These are phyloP conservation scores for Hypocrella siamensis DNA, from an alignment of 2,329 filamentous ascomycete genomes.

Conservation along the genomic window DNA sequence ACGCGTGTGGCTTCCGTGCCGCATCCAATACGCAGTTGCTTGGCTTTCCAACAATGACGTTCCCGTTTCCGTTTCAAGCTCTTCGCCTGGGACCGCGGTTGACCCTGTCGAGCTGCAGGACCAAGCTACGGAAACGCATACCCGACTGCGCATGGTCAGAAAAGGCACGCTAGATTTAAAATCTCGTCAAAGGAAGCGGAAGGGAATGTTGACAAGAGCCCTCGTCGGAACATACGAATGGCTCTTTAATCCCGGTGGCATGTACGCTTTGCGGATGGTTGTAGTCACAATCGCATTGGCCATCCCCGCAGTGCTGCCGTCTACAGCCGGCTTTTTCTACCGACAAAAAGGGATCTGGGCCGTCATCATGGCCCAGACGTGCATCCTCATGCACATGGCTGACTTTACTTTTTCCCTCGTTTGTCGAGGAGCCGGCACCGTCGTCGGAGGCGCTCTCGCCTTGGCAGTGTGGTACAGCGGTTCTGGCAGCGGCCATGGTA, in stretches of 20 bases:
- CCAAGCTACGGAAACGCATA: slow-evolving; percentile 17
- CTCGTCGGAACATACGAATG: slow-evolving; percentile 20
- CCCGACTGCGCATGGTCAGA: slow-evolving; percentile 18
- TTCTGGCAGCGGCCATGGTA: slow-evolving; percentile 28
- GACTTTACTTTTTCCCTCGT: slow-evolving; percentile 32
- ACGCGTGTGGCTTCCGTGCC: slow-evolving; percentile 26
- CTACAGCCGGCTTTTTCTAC: slow-evolving; percentile 31
- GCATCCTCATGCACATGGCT: slow-evolving; percentile 30
- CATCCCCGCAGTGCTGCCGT: slow-evolving; percentile 25
- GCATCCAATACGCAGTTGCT: slow-evolving; percentile 19
- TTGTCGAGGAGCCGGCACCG: slow-evolving; percentile 23
- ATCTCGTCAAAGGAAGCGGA: slow-evolving; percentile 1
- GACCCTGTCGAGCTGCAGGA: slow-evolving; percentile 11
- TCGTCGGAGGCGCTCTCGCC: slow-evolving; percentile 29
- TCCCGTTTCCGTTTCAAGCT: slow-evolving; percentile 7
- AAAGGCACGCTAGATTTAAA: slow-evolving; percentile 7
- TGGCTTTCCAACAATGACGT: slow-evolving; percentile 18
- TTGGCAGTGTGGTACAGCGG: slow-evolving; percentile 35
- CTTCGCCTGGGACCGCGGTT: slow-evolving; percentile 5
- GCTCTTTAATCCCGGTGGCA: slow-evolving; percentile 24
- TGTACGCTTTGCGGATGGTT: slow-evolving; percentile 31
- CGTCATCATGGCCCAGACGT: slow-evolving; percentile 33
- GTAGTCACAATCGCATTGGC: slow-evolving; percentile 26
- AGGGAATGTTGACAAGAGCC: slow-evolving; percentile 8
- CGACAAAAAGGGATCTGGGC: slow-evolving; percentile 36